Conservation (phyloP, 805 yeast genomes). For the Candida anglica region DNA sequence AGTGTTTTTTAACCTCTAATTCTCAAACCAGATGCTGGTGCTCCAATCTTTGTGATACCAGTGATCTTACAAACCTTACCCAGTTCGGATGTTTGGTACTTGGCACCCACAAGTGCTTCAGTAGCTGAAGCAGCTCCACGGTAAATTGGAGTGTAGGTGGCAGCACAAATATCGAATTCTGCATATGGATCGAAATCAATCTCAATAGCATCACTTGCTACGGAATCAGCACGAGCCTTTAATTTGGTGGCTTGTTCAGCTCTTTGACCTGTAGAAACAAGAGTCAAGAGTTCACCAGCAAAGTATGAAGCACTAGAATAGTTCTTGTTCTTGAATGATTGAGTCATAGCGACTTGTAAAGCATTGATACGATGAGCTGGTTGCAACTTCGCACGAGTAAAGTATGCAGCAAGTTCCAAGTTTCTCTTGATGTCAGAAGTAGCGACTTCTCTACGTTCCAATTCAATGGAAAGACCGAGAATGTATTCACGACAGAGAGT, state of each 20-base stretch:
- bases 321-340: slow-evolving; percentile 84
- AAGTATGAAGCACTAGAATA: slow-evolving; percentile 84
- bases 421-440: slow-evolving; percentile 74
- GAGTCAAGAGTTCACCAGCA: slow-evolving; percentile 76
- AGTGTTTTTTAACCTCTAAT: slow-evolving; percentile 29
- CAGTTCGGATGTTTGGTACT: slow-evolving; percentile 70
- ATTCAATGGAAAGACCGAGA: slow-evolving; percentile 86
- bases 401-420: slow-evolving; percentile 92
- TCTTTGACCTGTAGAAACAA: slow-evolving; percentile 69
- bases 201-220: slow-evolving; percentile 82
- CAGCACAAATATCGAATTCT: slow-evolving; percentile 85
- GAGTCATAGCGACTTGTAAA: slow-evolving; percentile 91
- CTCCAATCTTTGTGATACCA: slow-evolving; percentile 75
- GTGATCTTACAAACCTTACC: slow-evolving; percentile 80
- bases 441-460: slow-evolving; percentile 79
- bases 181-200: slow-evolving; percentile 92
- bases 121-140: slow-evolving; percentile 61
- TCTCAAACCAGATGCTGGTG: slow-evolving; percentile 87
- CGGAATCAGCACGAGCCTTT: slow-evolving; percentile 72
- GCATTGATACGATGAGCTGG: slow-evolving; percentile 85
- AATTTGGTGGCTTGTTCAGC: slow-evolving; percentile 86
- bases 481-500: slow-evolving; percentile 83
- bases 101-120: slow-evolving; percentile 89
- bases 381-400: slow-evolving; percentile 79
- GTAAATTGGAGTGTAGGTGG: slow-evolving; percentile 85